These are phyloP conservation scores for Henckelia pumila DNA, from an alignment of 257 asterid species.

Conservation along the genomic window DNA sequence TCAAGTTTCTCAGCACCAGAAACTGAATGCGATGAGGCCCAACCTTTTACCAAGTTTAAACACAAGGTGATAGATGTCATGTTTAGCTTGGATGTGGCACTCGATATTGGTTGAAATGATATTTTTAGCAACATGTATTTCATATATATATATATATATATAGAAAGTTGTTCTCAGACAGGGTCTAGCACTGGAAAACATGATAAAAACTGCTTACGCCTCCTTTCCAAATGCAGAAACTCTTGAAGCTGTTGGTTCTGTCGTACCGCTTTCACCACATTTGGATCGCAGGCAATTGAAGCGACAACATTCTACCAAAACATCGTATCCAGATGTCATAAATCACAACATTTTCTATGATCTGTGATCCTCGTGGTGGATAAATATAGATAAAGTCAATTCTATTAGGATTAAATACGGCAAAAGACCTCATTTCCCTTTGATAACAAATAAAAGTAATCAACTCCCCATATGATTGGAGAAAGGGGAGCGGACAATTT, in stretches of 20 bases:
- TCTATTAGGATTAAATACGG: neutral
- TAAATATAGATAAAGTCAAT: neutral
- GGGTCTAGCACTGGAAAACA: neutral
- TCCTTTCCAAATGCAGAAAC: conserved; percentile 47
- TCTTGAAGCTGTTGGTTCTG: conserved; percentile 57
- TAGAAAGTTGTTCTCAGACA: neutral
- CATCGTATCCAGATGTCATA: conserved; percentile 17
- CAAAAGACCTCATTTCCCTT: neutral
- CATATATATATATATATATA: neutral
- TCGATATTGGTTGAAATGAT: no score
- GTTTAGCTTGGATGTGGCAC: neutral
- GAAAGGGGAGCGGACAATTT: neutral
- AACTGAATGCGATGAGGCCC: neutral
- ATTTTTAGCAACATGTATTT: neutral
- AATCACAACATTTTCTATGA: neutral
- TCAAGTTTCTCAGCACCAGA: neutral
- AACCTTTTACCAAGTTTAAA: neutral
- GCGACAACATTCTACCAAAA: conserved; percentile 65
- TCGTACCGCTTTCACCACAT: conserved; percentile 72
- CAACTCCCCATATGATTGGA: neutral
- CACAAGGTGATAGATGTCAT: neutral
- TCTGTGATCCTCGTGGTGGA: neutral
- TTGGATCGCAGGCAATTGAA: conserved; percentile 72
- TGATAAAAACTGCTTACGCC: conserved; percentile 29
- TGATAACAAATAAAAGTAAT: no score